These are phyloP conservation scores for Suillus occidentalis DNA, from an alignment of 768 basidiomycete species.

Conservation along the genomic window DNA sequence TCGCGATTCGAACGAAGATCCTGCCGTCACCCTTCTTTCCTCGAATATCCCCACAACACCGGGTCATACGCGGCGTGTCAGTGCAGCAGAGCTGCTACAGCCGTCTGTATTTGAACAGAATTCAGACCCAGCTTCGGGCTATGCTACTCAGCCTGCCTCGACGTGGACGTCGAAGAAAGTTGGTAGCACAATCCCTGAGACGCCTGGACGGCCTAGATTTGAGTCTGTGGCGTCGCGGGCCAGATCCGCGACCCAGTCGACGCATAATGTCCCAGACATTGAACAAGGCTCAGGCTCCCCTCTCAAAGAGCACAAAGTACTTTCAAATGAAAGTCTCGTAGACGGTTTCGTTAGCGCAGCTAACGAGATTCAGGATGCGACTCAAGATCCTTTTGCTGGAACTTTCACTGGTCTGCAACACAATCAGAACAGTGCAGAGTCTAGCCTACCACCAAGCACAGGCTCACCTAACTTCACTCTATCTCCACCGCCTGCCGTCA, in stretches of 20 bases:
- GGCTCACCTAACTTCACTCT: background rate
- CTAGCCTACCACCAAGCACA: background rate
- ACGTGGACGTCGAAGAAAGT: conserved; percentile 10
- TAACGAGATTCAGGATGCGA: background rate
- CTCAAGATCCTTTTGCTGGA: background rate
- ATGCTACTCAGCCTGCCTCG: background rate
- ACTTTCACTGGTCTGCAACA: background rate
- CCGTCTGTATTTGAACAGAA: conserved; percentile 13
- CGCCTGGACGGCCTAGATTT: conserved; percentile 20
- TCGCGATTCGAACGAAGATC: conserved; percentile 17
- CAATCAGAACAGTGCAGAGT: background rate
- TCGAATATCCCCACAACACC: conserved; percentile 2
- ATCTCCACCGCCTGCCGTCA: background rate
- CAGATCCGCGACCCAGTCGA: conserved; percentile 16
- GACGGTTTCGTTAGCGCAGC: background rate
- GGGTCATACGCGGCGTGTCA: conserved; percentile 17
- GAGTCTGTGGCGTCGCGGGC: conserved; percentile 18
- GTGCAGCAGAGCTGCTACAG: conserved; percentile 26
- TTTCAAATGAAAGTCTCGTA: background rate
- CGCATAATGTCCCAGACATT: conserved; percentile 8
- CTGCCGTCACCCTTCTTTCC: conserved; percentile 11
- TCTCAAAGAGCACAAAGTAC: conserved; percentile 6
- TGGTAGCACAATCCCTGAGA: conserved; percentile 15
- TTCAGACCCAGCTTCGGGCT: background rate
- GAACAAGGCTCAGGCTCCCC: conserved; percentile 7